These are phyloP conservation scores for Mediolabrus comicus DNA, from an alignment of 108 stramenopile species.

Conservation along the genomic window DNA sequence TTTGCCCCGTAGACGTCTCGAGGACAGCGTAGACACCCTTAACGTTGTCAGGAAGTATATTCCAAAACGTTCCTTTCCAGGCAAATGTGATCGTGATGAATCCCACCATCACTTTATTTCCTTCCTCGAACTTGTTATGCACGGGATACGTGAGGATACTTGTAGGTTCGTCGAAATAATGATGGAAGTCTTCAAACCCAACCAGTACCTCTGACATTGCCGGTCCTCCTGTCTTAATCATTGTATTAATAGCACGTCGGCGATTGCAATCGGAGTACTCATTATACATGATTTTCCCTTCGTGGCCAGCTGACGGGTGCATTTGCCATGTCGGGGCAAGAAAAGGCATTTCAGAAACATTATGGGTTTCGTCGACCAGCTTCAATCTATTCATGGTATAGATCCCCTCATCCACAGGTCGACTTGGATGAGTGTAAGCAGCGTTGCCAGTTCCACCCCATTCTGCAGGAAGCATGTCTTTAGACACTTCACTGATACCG, in stretches of 20 bases:
- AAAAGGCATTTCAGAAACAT: constrained; percentile 1
- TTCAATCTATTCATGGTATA: not conserved
- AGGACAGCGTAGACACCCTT: not conserved
- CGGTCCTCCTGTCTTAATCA: constrained; percentile 1
- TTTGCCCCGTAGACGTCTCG: constrained; percentile 5
- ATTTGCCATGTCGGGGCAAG: constrained; percentile 5
- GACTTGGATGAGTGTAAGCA: not conserved
- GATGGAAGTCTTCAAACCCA: constrained; percentile 3
- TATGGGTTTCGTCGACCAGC: constrained; percentile 3
- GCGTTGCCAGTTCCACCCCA: not conserved
- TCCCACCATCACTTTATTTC: not conserved
- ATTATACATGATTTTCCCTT: constrained; percentile 7
- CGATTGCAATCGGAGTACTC: constrained; percentile 6
- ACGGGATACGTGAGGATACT: constrained; percentile 3
- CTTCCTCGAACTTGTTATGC: not conserved
- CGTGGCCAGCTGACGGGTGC: not conserved
- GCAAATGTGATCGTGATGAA: not conserved
- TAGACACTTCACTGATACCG: not conserved
- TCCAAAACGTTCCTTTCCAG: constrained; percentile 1
- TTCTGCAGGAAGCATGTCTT: constrained; percentile 1
- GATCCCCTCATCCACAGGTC: not conserved
- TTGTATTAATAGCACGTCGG: constrained; percentile 1
- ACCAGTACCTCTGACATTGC: not conserved
- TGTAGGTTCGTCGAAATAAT: constrained; percentile 4
- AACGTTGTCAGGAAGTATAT: constrained; percentile 2